Percentiles rank a stretch among this genome's conserved stretches.
Conservation (phyloP, 1,139 yeast genomes). For the Yamadazyma friedrichii region DNA sequence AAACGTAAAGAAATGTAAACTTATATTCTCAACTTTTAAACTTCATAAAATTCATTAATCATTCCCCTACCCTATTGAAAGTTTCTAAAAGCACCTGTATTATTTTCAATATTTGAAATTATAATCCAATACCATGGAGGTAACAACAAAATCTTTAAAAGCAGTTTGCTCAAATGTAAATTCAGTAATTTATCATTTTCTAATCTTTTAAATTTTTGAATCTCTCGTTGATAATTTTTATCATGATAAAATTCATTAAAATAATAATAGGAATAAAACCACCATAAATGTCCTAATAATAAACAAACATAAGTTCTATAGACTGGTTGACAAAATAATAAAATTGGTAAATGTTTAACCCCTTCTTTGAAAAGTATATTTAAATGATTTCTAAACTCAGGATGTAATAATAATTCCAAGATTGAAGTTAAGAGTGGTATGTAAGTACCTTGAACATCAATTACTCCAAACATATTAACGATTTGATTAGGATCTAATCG, state of each 20-base stretch:
- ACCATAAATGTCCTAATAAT: conserved; percentile 38
- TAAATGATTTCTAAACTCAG: conserved; percentile 11
- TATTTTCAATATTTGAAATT: conserved; percentile 11
- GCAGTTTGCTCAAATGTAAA: conserved; percentile 8
- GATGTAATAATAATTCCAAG: conserved; percentile 18
- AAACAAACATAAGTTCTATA: conserved; percentile 23
- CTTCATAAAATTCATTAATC: no score
- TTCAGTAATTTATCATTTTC: no score
- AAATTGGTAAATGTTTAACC: not conserved
- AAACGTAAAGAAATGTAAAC: no score
- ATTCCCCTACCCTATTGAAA: no score
- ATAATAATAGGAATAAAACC: conserved; percentile 30
- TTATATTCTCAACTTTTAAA: no score
- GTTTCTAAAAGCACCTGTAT: conserved; percentile 6
- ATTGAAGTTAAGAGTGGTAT: conserved; percentile 26
- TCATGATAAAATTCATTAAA: conserved; percentile 19
- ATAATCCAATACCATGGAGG: conserved; percentile 45
- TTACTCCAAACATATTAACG: conserved; percentile 25
- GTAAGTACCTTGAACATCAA: conserved; percentile 24
- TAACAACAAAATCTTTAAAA: conserved; percentile 19
- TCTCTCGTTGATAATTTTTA: conserved; percentile 15
- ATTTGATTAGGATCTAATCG: conserved; percentile 25
- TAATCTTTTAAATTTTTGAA: conserved; percentile 12
- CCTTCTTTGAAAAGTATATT: not conserved
- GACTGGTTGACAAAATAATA: conserved; percentile 9